Evolutionary conservation across 2,329 filamentous ascomycete genomes (phyloP), one percentile per base, ranked within the genome.

Genomic region (Endocalyx cinctus): DNA sequence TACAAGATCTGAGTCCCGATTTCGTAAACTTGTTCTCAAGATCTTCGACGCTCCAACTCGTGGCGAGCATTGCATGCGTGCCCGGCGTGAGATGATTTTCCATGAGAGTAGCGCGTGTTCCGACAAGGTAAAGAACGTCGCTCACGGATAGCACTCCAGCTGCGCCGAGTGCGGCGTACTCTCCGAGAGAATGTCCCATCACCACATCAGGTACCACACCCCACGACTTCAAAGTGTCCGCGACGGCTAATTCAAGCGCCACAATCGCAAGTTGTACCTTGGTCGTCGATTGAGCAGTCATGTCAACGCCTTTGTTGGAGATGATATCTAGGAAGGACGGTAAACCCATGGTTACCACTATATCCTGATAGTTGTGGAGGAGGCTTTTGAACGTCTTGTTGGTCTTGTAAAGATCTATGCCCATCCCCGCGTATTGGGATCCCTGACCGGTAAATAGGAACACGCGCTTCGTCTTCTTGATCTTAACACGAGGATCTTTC

Each of bases 61-160:
- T 68, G 17, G 74, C 72, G 13, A 82, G 57, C 77, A 82, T 82
- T 20, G 62, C 66, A 48, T 80, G 76, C 4, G 67, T 74, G 37
- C 71, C 66, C 13, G 62, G 55, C 22, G 62, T 66, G 57, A 74
- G 81, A 33, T 68, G 61, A 20, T 67, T 57, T 36, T 72, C 64
- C 10, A 80, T 62, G 16, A 78, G 58, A 48, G 68, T 59, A 12
- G 76, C 76, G 42, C 78, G 64, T 30, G 62, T 45, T 10, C 77
- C 75, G 27, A 80, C 74, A 4, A 82, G 58, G 27, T 71, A 71
- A 17, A 84, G 62, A 52, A 75, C 72, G 52, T 79, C 76, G 36
- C 66, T 62, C 15, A 67, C 68, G 10, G 74, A 76, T 28, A 79
- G 62, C 27, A 79, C 73, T 34, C 74, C 76, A 35, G 74, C 71